Conservation (phyloP, 371 early-diverging fungal species). For the Lichtheimia hyalospora region DNA sequence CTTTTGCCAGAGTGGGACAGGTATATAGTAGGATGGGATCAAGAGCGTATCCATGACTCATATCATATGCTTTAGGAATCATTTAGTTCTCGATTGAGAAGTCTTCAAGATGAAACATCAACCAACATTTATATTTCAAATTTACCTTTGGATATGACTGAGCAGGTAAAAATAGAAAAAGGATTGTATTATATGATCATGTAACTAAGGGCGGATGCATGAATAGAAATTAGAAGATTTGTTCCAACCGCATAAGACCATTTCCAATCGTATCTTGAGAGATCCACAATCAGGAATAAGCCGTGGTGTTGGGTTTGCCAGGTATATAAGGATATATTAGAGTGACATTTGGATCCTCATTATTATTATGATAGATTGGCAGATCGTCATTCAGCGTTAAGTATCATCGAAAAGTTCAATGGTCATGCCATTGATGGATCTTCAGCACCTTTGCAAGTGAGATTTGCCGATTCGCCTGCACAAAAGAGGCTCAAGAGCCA, state of each 20-base stretch:
- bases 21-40: conserved; percentile 12
- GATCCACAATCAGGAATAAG: conserved; percentile 58
- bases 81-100: conserved; percentile 73
- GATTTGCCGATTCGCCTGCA: conserved; percentile 80
- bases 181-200: neutral
- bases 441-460: conserved; percentile 71
- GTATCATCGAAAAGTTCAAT: conserved; percentile 71
- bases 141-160: conserved; percentile 71
- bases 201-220: neutral
- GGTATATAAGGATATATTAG: conserved; percentile 31
- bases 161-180: conserved; percentile 50
- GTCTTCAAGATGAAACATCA: conserved; percentile 75
- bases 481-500: conserved; percentile 75
- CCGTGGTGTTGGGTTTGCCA: conserved; percentile 83
- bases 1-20: conserved; percentile 73
- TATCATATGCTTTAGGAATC: conserved; percentile 57
- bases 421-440: conserved; percentile 61
- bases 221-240: conserved; percentile 63
- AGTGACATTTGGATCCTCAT: neutral
- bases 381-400: conserved; percentile 65
- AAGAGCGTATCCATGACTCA: neutral
- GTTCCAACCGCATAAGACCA: conserved; percentile 63
- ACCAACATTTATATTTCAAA: conserved; percentile 87
- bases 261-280: conserved; percentile 75
- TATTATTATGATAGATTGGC: conserved; percentile 51